phyloP scores from a whole-genome alignment of 495 filamentous ascomycete genomes.

The Tuber melanosporum region DNA sequence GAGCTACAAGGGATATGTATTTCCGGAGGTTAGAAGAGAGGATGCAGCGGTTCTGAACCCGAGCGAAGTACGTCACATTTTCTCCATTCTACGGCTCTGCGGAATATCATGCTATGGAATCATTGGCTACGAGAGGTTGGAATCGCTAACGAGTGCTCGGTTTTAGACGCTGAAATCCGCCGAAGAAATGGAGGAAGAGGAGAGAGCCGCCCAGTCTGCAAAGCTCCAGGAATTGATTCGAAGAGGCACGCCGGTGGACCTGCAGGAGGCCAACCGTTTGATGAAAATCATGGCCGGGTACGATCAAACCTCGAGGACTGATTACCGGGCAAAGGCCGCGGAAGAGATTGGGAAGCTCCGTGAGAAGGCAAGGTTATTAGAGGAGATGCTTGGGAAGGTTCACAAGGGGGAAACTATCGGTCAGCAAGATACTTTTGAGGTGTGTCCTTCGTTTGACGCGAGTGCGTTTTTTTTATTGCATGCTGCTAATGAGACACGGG shows the following conservation, averaged over 20 bases:
- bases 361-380: constrained; percentile 81
- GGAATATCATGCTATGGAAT: background rate
- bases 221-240: constrained; percentile 96
- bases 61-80: constrained; percentile 67
- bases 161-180: constrained; percentile 83
- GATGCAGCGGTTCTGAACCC: constrained; percentile 97
- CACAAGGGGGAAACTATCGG: constrained; percentile 72
- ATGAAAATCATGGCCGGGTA: constrained; percentile 99
- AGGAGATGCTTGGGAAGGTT: constrained; percentile 84
- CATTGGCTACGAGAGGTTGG: background rate
- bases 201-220: constrained; percentile 85
- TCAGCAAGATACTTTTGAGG: constrained; percentile 90
- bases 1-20: constrained; percentile 92
- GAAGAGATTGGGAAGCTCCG: constrained; percentile 91
- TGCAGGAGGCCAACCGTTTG: constrained; percentile 90
- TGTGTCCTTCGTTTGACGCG: constrained; percentile 39
- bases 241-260: constrained; percentile 78
- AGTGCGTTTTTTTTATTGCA: background rate
- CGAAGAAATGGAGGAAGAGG: constrained; percentile 98
- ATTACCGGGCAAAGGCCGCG: constrained; percentile 94
- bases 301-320: constrained; percentile 88
- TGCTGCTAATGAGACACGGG: constrained; percentile 14
- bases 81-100: background rate
- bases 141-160: constrained; percentile 41
- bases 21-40: constrained; percentile 83